Percentiles rank a stretch among this genome's conserved stretches.
Conservation (phyloP, 2,329 filamentous ascomycete species). For the Talaromyces rugulosus region DNA sequence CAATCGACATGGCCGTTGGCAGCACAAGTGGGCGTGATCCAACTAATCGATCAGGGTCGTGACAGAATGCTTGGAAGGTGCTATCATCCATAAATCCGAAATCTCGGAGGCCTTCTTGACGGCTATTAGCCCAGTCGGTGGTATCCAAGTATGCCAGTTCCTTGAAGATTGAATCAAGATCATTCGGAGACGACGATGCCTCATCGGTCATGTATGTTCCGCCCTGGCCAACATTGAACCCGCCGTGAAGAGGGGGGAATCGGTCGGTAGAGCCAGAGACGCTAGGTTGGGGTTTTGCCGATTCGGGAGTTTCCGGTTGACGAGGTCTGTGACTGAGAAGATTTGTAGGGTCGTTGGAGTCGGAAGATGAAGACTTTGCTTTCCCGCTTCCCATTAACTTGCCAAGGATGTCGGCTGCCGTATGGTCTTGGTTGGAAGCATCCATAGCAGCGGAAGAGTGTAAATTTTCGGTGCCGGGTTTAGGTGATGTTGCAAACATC, state of each 20-base stretch:
- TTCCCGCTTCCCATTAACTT: slow-evolving; percentile 15
- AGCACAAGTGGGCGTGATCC: slow-evolving; percentile 32
- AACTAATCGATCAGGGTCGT: slow-evolving; percentile 40
- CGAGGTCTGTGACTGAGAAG: neutral
- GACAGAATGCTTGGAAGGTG: slow-evolving; percentile 43
- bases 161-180: slow-evolving; percentile 43
- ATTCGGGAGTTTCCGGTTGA: slow-evolving; percentile 31
- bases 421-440: slow-evolving; percentile 6
- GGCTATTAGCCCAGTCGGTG: slow-evolving; percentile 40
- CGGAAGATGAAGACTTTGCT: slow-evolving; percentile 11
- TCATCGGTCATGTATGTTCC: slow-evolving; percentile 9
- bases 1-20: slow-evolving; percentile 33
- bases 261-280: neutral
- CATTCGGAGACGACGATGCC: slow-evolving; percentile 17
- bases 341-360: slow-evolving; percentile 1
- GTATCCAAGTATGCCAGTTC: slow-evolving; percentile 44
- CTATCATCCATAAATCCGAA: slow-evolving; percentile 43
- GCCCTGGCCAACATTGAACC: slow-evolving; percentile 7
- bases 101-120: slow-evolving; percentile 39
- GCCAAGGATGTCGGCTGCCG: slow-evolving; percentile 15
- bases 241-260: neutral
- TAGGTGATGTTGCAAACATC: slow-evolving; percentile 3
- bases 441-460: neutral
- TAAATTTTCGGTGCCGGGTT: neutral
- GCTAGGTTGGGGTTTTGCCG: slow-evolving; percentile 18